Evolutionary conservation across 1,284 basidiomycete species (phyloP).

Genomic region (Sanghuangporus weigelae): DNA sequence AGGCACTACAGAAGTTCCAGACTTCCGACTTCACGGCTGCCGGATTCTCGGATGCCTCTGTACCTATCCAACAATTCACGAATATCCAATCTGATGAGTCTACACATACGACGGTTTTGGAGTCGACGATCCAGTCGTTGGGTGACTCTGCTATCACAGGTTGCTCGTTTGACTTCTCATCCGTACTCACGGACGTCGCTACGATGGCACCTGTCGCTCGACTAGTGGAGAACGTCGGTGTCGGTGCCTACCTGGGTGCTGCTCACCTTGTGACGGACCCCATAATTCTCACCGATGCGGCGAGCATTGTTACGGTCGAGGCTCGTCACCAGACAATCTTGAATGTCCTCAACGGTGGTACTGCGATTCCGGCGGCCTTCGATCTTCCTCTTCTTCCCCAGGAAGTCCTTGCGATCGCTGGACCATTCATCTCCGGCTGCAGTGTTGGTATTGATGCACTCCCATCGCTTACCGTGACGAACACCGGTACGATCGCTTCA

Average conservation of each 20-base stretch:
- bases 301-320: conserved; percentile 75
- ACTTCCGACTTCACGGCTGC: conserved; percentile 60
- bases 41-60: conserved; percentile 55
- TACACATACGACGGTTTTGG: conserved; percentile 49
- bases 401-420: conserved; percentile 72
- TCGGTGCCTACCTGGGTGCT: conserved; percentile 76
- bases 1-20: conserved; percentile 65
- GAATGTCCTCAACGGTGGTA: conserved; percentile 61
- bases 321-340: conserved; percentile 77
- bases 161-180: conserved; percentile 68
- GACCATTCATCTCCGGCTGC: conserved; percentile 69
- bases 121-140: conserved; percentile 46
- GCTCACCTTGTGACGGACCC: conserved; percentile 61
- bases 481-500: conserved; percentile 45
- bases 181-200: conserved; percentile 57
- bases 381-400: conserved; percentile 64
- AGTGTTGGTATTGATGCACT: conserved; percentile 61
- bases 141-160: conserved; percentile 48
- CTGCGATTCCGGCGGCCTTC: conserved; percentile 61
- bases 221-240: conserved; percentile 76
- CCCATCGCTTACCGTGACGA: conserved; percentile 57
- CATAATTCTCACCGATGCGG: conserved; percentile 63
- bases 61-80: conserved; percentile 57
- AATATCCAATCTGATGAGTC: conserved; percentile 60
- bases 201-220: conserved; percentile 75